Conservation (phyloP, 1,139 yeast species). For the Eremothecium coryli region DNA sequence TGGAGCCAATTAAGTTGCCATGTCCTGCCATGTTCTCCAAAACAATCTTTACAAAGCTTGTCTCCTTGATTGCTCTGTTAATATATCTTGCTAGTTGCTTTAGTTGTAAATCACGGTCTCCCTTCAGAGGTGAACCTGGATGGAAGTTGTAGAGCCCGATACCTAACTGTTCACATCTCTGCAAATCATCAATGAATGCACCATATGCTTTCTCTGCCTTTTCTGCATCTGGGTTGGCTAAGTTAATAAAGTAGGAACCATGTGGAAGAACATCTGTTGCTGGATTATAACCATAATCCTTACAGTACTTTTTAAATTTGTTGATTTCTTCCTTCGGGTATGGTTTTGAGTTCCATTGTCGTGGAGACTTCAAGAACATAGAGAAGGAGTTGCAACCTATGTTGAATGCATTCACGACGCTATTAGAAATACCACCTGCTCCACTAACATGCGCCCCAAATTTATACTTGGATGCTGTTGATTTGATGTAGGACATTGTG, state of each 20-base stretch:
- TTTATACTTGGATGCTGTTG: slow-evolving; percentile 35
- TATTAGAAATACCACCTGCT: slow-evolving; percentile 64
- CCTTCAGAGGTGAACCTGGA: slow-evolving; percentile 83
- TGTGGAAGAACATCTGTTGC: slow-evolving; percentile 79
- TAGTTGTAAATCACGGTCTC: slow-evolving; percentile 58
- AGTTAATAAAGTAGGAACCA: slow-evolving; percentile 84
- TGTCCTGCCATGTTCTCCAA: slow-evolving; percentile 98
- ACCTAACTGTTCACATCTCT: slow-evolving; percentile 74
- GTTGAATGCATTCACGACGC: slow-evolving; percentile 64
- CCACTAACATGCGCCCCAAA: slow-evolving; percentile 80
- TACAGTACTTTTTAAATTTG: slow-evolving; percentile 56
- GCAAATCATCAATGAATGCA: slow-evolving; percentile 79
- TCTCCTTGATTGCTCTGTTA: slow-evolving; percentile 65
- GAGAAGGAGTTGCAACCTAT: slow-evolving; percentile 86
- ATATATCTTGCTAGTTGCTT: slow-evolving; percentile 64
- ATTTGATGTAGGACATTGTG: slow-evolving; percentile 29
- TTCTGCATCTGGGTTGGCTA: slow-evolving; percentile 82
- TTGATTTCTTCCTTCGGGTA: slow-evolving; percentile 56
- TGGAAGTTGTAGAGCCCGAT: slow-evolving; percentile 88
- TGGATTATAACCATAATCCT: slow-evolving; percentile 58
- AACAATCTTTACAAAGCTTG: slow-evolving; percentile 74
- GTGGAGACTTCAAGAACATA: slow-evolving; percentile 77
- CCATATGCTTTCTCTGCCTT: slow-evolving; percentile 68
- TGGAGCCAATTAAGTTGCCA: slow-evolving; percentile 81
- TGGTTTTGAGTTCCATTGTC: slow-evolving; percentile 84